Evolutionary conservation across 2,329 filamentous ascomycete genomes (phyloP), one percentile per base, ranked within the genome.

Genomic region (Hypoxylon sp.): DNA sequence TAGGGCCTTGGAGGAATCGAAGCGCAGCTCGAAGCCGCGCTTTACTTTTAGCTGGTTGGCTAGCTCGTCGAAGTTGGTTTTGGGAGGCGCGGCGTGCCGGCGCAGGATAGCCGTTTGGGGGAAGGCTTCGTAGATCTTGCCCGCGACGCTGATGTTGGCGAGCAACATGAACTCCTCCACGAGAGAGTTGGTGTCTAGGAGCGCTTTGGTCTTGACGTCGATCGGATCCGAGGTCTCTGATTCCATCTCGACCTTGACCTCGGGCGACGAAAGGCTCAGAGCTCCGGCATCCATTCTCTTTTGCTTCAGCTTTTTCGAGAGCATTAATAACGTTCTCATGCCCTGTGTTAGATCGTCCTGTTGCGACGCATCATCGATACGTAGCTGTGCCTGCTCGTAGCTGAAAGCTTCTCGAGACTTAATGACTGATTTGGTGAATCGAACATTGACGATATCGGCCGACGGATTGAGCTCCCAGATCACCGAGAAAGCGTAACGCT

Each of bases 131-230:
- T 97, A 94, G 77, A 97, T 97, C 80, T 94, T 95, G 72, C 90
- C 88, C 5, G 95, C 96, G 31, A 99, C 97, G 74, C 92, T 95
- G 77, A 94, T 94, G 82, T 99, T 99, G 85, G 96, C 97, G 79
- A 98, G 92, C 77, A 99, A 86, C 96, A 99, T 99, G 86, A 99
- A 98, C 79, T 99, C 96, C 79, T 99, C 96, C 29, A 99, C 97
- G 4, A 99, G 88, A 22, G 95, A 98, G 84, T 98, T 99, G 59
- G 96, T 99, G 77, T 96, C 94, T 39, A 99, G 90, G 57, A 94
- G 89, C 75, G 94, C 88, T 82, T 99, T 99, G 5, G 94, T 97
- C 84, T 98, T 94, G 74, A 99, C 93, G 75, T 98, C 96, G 60
- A 97, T 91, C 0, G 96, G 95, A 77, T 98, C 96, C 1, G 94